These are phyloP conservation scores for Bassia scoparia DNA, from an alignment of 148 eudicot species.

Conservation along the genomic window DNA sequence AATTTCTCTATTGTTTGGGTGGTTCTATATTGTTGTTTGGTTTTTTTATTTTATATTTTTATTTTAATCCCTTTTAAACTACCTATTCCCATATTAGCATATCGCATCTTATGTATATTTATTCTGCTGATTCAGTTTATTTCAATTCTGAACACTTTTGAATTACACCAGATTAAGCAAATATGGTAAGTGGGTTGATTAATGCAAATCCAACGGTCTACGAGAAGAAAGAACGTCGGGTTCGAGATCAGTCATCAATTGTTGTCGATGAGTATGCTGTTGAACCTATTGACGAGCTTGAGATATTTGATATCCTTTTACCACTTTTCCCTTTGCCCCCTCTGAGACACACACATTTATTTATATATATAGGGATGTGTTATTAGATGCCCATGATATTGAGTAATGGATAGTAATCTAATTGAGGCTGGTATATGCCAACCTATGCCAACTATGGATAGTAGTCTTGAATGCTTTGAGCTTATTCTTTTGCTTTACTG, in stretches of 20 bases:
- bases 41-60: no score
- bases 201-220: slow-evolving; percentile 50
- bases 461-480: background rate
- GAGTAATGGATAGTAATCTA: background rate
- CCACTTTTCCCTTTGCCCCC: background rate
- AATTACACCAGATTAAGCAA: background rate
- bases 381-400: background rate
- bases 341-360: no score
- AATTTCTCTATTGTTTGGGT: no score
- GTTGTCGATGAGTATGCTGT: slow-evolving; percentile 35
- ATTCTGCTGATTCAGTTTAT: background rate
- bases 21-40: no score
- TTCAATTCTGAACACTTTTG: background rate
- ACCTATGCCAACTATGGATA: background rate
- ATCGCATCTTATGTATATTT: no score
- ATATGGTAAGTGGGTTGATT: slow-evolving; percentile 45
- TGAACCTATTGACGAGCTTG: slow-evolving; percentile 41
- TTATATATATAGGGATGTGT: background rate
- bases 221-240: slow-evolving; percentile 41
- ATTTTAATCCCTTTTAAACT: no score
- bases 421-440: background rate
- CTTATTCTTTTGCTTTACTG: background rate
- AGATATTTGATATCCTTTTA: slow-evolving; percentile 50
- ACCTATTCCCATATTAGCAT: no score
- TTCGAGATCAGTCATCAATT: slow-evolving; percentile 19